Evolutionary conservation across 768 basidiomycete genomes (phyloP).

Genomic region (Sarcodon sp.): DNA sequence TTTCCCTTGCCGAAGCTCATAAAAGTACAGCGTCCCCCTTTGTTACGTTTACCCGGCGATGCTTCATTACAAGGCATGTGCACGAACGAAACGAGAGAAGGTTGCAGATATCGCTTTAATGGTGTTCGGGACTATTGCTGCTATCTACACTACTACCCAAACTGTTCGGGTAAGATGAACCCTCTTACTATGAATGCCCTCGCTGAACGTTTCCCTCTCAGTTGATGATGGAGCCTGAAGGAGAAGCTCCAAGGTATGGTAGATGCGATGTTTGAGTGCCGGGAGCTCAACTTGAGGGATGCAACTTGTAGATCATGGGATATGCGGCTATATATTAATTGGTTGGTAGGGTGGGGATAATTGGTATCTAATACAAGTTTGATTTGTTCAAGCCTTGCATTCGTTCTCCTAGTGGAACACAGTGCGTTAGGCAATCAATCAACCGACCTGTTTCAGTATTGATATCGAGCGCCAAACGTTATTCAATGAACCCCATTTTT

Average conservation of each 20-base stretch:
- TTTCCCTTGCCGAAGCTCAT: neutral
- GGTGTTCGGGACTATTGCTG: constrained; percentile 59
- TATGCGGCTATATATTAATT: no score
- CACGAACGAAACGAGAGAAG: constrained; percentile 56
- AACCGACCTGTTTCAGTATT: no score
- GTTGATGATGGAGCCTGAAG: constrained; percentile 48
- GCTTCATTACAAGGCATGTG: constrained; percentile 83
- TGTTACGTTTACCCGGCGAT: constrained; percentile 92
- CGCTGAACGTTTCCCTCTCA: constrained; percentile 14
- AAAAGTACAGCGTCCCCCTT: constrained; percentile 59
- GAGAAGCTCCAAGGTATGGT: constrained; percentile 24
- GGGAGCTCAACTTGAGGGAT: no score
- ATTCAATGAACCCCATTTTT: no score
- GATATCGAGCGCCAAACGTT: no score
- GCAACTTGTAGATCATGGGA: no score
- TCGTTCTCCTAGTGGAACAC: no score
- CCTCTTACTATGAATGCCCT: neutral
- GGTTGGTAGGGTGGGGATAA: no score
- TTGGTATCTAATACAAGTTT: no score
- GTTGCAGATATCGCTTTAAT: constrained; percentile 59
- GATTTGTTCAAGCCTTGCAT: no score
- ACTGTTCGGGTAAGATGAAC: constrained; percentile 44
- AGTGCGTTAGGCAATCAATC: no score
- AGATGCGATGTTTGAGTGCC: no score
- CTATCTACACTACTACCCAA: constrained; percentile 70